Percentiles rank a stretch among this genome's conserved stretches.
phyloP scores from a whole-genome alignment of 768 basidiomycete species.

The Gloeopeniophorella convolvens region DNA sequence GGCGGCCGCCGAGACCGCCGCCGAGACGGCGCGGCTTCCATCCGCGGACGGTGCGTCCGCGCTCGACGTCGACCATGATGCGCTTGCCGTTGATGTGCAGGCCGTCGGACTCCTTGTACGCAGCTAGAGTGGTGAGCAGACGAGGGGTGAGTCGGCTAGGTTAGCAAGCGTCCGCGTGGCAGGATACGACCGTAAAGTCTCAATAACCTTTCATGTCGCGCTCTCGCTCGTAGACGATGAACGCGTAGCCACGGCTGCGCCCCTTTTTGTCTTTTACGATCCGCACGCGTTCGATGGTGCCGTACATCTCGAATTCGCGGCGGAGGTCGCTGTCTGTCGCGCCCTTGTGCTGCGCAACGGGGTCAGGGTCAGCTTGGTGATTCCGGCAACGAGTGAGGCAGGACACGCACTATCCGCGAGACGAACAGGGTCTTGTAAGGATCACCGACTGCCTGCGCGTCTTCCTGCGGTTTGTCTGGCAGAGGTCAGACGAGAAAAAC shows the following conservation, averaged over 20 bases:
- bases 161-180: conserved; percentile 18
- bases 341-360: conserved; percentile 64
- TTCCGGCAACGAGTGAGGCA: neutral
- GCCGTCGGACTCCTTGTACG: conserved; percentile 98
- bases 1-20: conserved; percentile 98
- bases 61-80: conserved; percentile 96
- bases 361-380: conserved; percentile 15
- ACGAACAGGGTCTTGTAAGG: conserved; percentile 99
- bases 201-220: conserved; percentile 95
- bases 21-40: conserved; percentile 97
- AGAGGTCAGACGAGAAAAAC: conserved; percentile 7
- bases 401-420: conserved; percentile 65
- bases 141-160: conserved; percentile 22
- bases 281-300: conserved; percentile 88
- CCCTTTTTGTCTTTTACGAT: conserved; percentile 89
- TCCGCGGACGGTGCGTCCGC: conserved; percentile 94
- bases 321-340: conserved; percentile 89
- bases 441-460: conserved; percentile 86
- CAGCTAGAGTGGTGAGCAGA: conserved; percentile 43
- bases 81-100: conserved; percentile 94
- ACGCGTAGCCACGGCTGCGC: conserved; percentile 88
- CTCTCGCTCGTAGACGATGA: conserved; percentile 96
- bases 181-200: conserved; percentile 10
- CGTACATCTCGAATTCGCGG: conserved; percentile 93
- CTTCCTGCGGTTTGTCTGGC: conserved; percentile 93